These are phyloP conservation scores for Berkeleyomyces rouxiae DNA, from an alignment of 2,329 filamentous ascomycete species.

Conservation along the genomic window DNA sequence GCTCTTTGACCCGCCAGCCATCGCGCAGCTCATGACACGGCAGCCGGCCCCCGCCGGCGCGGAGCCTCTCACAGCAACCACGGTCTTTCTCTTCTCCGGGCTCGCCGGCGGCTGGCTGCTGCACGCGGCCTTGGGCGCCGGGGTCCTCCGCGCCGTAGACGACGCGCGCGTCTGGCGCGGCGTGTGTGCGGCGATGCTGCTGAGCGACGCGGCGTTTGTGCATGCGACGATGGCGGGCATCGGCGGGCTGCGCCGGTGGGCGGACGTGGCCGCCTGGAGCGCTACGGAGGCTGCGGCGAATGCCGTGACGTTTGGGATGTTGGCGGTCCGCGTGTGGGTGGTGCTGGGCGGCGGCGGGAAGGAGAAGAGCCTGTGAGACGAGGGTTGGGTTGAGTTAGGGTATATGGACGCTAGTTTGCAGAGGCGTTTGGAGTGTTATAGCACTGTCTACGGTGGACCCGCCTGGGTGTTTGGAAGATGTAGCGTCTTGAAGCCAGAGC, in stretches of 20 bases:
- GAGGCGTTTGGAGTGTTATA: neutral
- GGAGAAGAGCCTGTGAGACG: neutral
- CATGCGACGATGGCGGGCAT: slow-evolving; percentile 8
- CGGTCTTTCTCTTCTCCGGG: slow-evolving; percentile 9
- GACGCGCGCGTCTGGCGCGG: slow-evolving; percentile 10
- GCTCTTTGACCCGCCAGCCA: neutral
- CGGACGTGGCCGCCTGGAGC: slow-evolving; percentile 2
- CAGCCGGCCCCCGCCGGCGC: neutral
- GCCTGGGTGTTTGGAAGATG: neutral
- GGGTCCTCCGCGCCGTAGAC: slow-evolving; percentile 1
- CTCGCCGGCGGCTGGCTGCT: slow-evolving; percentile 12
- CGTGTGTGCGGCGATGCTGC: slow-evolving; percentile 9
- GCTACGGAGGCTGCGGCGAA: slow-evolving; percentile 4
- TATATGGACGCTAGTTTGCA: neutral
- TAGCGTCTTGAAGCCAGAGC: neutral
- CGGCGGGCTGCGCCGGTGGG: slow-evolving; percentile 7
- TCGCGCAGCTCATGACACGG: slow-evolving; percentile 8
- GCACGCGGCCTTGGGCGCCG: slow-evolving; percentile 7
- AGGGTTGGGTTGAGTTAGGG: neutral
- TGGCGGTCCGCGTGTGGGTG: slow-evolving; percentile 5
- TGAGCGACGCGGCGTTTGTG: slow-evolving; percentile 8
- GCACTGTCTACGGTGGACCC: neutral
- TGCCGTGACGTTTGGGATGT: slow-evolving; percentile 4
- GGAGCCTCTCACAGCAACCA: neutral
- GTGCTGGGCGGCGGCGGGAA: slow-evolving; percentile 6